These are phyloP conservation scores for Groenewaldozyma sp. DNA, from an alignment of 1,139 yeast genomes.

Conservation along the genomic window DNA sequence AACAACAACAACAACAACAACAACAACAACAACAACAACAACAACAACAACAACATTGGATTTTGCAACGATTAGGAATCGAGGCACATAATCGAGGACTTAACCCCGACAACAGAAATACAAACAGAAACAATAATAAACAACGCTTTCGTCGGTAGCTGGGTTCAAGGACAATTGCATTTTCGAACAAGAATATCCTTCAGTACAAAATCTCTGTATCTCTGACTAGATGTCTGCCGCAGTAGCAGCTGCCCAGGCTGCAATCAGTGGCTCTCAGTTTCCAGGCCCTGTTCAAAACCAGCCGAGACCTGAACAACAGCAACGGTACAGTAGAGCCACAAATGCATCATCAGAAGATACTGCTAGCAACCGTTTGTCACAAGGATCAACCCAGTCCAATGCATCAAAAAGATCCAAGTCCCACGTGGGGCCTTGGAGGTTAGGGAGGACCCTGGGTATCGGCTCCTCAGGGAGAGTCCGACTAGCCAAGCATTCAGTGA, in stretches of 20 bases:
- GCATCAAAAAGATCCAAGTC: slow-evolving; percentile 49
- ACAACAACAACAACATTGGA: no score
- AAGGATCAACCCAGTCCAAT: slow-evolving; percentile 45
- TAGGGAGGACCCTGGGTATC: slow-evolving; percentile 88
- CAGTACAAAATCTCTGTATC: background rate
- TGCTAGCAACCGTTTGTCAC: slow-evolving; percentile 56
- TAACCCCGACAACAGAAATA: slow-evolving; percentile 1
- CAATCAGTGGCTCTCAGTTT: slow-evolving; percentile 2
- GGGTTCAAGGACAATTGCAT: no score
- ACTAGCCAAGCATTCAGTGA: slow-evolving; percentile 73
- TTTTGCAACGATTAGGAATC: no score
- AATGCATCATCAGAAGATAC: slow-evolving; percentile 26
- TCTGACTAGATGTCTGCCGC: slow-evolving; percentile 9
- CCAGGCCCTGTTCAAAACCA: background rate
- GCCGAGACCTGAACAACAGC: background rate
- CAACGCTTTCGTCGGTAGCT: no score
- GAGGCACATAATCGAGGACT: no score
- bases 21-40: background rate
- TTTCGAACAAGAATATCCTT: background rate
- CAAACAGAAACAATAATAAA: slow-evolving; percentile 1
- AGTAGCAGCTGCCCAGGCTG: slow-evolving; percentile 13
- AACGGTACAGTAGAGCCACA: slow-evolving; percentile 24
- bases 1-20: slow-evolving; percentile 1
- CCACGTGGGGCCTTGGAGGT: slow-evolving; percentile 92
- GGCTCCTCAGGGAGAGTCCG: slow-evolving; percentile 95